Conservation (phyloP, 768 basidiomycete genomes). For the Suillus subluteus region DNA sequence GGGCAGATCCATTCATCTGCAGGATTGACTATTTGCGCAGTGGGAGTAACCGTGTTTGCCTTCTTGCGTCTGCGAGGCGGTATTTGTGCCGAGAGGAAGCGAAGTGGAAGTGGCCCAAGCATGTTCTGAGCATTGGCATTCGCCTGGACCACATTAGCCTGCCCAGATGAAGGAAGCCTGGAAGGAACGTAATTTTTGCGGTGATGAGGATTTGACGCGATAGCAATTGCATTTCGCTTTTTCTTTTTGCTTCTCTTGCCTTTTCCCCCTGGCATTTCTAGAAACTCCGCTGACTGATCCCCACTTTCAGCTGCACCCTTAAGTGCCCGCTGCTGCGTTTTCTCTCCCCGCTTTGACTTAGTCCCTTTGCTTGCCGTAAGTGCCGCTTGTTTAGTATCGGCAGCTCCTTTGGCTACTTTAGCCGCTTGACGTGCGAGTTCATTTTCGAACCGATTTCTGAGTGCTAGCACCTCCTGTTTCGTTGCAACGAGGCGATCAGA, state of each 20-base stretch:
- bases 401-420: conserved; percentile 51
- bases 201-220: conserved; percentile 95
- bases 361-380: conserved; percentile 39
- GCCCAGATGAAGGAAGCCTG: conserved; percentile 60
- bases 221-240: conserved; percentile 88
- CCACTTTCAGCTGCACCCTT: conserved; percentile 31
- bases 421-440: conserved; percentile 75
- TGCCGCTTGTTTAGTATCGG: conserved; percentile 55
- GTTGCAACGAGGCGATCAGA: conserved; percentile 72
- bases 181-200: conserved; percentile 93
- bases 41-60: conserved; percentile 27
- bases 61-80: conserved; percentile 47
- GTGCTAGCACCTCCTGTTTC: conserved; percentile 65
- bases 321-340: conserved; percentile 42
- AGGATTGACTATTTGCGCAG: conserved; percentile 51
- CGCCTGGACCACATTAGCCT: conserved; percentile 41
- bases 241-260: conserved; percentile 73
- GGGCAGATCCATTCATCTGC: conserved; percentile 93
- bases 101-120: conserved; percentile 63
- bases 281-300: conserved; percentile 41
- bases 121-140: conserved; percentile 48
- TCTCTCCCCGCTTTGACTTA: conserved; percentile 42
- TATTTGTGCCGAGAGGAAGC: conserved; percentile 71
- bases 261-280: conserved; percentile 40
- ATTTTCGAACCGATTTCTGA: conserved; percentile 71